Evolutionary conservation across 2,329 filamentous ascomycete species (phyloP).

Genomic region (Lanzia echinophila): DNA sequence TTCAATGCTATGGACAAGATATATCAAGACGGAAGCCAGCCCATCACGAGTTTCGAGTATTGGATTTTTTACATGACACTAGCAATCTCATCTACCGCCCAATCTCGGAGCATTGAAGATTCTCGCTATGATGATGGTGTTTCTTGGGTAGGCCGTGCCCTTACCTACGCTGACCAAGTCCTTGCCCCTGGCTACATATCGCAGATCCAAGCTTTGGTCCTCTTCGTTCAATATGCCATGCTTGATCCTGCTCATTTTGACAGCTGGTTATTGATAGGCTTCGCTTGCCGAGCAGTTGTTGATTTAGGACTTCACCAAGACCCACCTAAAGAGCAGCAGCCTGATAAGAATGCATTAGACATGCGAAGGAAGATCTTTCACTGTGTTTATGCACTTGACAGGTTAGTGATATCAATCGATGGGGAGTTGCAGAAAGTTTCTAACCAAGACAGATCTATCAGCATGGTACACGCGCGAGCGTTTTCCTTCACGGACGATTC

Average conservation of each 20-base stretch:
- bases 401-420: slow-evolving; percentile 42
- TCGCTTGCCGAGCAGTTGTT: slow-evolving; percentile 78
- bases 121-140: slow-evolving; percentile 53
- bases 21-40: slow-evolving; percentile 61
- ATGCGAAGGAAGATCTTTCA: slow-evolving; percentile 80
- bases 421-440: neutral
- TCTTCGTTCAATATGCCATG: slow-evolving; percentile 85
- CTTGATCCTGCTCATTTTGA: slow-evolving; percentile 88
- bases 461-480: slow-evolving; percentile 76
- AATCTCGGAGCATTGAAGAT: slow-evolving; percentile 63
- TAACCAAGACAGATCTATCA: slow-evolving; percentile 59
- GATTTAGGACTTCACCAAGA: slow-evolving; percentile 94
- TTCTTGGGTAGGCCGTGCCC: slow-evolving; percentile 53
- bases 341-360: slow-evolving; percentile 65
- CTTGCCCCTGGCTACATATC: slow-evolving; percentile 76
- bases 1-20: slow-evolving; percentile 74
- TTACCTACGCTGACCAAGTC: slow-evolving; percentile 74
- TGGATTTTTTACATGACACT: slow-evolving; percentile 88
- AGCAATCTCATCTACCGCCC: slow-evolving; percentile 69
- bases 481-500: slow-evolving; percentile 94
- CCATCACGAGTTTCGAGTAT: slow-evolving; percentile 61
- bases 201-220: slow-evolving; percentile 79
- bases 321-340: slow-evolving; percentile 61
- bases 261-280: slow-evolving; percentile 88
- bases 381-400: slow-evolving; percentile 82